Evolutionary conservation across 371 early-diverging fungal genomes (phyloP), one percentile per base, ranked within the genome.

Genomic region (Actinomortierella ambigua): DNA sequence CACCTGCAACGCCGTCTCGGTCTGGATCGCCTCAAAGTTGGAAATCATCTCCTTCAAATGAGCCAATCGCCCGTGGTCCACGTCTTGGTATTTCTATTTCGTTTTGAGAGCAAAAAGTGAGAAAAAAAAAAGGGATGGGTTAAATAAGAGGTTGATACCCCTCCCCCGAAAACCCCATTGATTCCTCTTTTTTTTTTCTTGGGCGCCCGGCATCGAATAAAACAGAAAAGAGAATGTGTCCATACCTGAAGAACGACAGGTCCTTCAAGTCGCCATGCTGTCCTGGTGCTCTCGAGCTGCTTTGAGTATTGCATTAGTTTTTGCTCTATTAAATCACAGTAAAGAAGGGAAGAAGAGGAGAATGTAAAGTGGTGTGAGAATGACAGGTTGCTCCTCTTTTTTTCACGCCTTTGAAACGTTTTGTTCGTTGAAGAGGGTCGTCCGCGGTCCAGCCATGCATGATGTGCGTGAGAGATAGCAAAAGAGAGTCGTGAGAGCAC

Each of bases 1-100:
- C 24, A 79, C 79, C 64, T 82, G 76, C 20, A 77, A 57, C 53
- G 77, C 44, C 49, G 77, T 66, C 49, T 79, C 79, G 53, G 78
- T 79, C 52, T 86, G 87, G 24, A 83, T 55, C 1, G 76, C 61
- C 62, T 83, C 84, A 52, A 84, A 86, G 2, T 59, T 53, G 17
- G 64, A 64, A 7, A 82, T 67, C 7, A 57, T 46, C 13, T 67
- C 70, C 55, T 82, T 81, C 22, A 83, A 17, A 24, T 60, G 63
- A 5, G 78, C 61, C 56, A 76, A 79, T 14, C 85, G 78, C 40
- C 61, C 49, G 44, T 82, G 79, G 59, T 86, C 87, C 23, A 84
- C 65, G 9, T 56, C 17, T 75, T 84, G 81, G 42, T 73, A 77
- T 77, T 79, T 79, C 82, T 83, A 61, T 42, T 2, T n/a, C n/a